These are phyloP conservation scores for Copromyces sp. DNA, from an alignment of 495 filamentous ascomycete species.

Conservation along the genomic window DNA sequence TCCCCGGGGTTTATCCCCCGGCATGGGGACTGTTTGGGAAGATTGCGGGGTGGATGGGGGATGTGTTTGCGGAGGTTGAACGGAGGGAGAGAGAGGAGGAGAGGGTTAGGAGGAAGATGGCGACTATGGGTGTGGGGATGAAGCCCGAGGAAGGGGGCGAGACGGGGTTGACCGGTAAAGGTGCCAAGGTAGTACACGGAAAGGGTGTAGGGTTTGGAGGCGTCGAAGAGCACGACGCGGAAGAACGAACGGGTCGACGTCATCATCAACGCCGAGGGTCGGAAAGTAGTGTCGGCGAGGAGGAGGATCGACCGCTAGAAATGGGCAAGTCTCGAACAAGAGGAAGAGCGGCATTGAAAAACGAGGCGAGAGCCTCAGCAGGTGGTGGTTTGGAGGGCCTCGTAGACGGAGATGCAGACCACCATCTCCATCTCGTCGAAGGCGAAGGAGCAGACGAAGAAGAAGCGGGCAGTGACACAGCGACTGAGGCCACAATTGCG, in stretches of 20 bases:
- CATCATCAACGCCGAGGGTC: constrained; percentile 37
- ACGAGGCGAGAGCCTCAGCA: background rate
- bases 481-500: background rate
- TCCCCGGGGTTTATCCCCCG: constrained; percentile 75
- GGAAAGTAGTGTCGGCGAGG: constrained; percentile 12
- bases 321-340: constrained; percentile 34
- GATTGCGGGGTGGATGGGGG: constrained; percentile 66
- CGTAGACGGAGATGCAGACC: background rate
- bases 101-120: constrained; percentile 12
- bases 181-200: background rate
- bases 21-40: constrained; percentile 72
- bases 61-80: constrained; percentile 48
- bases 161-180: background rate
- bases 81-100: constrained; percentile 18
- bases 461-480: constrained; percentile 2
- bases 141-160: constrained; percentile 4
- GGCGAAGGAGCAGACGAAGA: background rate
- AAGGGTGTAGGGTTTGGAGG: background rate
- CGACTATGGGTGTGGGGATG: constrained; percentile 2
- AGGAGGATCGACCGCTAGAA: constrained; percentile 72
- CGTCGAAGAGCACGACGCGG: background rate
- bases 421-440: background rate
- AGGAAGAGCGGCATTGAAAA: background rate
- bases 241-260: constrained; percentile 17
- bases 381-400: background rate